phyloP scores from a whole-genome alignment of 768 basidiomycete genomes.

The Jaapia argillacea region DNA sequence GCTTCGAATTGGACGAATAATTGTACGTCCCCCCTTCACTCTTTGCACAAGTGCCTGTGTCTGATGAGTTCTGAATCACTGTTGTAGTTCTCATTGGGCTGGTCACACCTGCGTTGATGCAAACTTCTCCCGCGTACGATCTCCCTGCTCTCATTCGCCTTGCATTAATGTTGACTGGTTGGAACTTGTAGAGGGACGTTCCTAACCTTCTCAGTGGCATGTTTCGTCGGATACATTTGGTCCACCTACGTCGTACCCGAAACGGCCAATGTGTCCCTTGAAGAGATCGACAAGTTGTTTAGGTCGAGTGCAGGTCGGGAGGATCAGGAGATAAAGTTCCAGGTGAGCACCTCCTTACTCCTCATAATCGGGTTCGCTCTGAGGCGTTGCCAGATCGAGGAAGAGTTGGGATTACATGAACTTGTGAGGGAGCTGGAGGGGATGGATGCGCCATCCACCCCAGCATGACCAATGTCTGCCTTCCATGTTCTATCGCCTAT shows the following conservation, averaged over 20 bases:
- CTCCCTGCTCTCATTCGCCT: background rate
- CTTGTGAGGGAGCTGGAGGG: no score
- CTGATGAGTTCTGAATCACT: background rate
- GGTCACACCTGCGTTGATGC: conserved; percentile 57
- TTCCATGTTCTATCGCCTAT: no score
- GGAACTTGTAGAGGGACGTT: conserved; percentile 47
- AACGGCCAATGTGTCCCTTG: conserved; percentile 66
- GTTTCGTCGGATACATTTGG: conserved; percentile 63
- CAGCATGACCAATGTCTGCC: no score
- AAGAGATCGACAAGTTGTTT: conserved; percentile 69
- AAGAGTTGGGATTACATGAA: background rate
- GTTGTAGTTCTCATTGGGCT: conserved; percentile 63
- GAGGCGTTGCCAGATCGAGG: background rate
- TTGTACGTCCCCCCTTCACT: conserved; percentile 21
- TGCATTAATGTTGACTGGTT: background rate
- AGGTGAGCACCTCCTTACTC: conserved; percentile 30
- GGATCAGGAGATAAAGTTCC: conserved; percentile 36
- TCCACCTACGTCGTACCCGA: conserved; percentile 61
- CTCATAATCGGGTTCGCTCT: background rate
- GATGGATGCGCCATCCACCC: no score
- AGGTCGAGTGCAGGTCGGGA: conserved; percentile 45
- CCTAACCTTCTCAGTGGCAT: conserved; percentile 52
- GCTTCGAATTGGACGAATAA: conserved; percentile 86
- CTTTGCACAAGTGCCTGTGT: no score
- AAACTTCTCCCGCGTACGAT: conserved; percentile 44